A percentile compares a stretch with the other conserved stretches of the same genome.
These are phyloP conservation scores for Penicillium steckii DNA, from an alignment of 495 filamentous ascomycete species.

Conservation along the genomic window DNA sequence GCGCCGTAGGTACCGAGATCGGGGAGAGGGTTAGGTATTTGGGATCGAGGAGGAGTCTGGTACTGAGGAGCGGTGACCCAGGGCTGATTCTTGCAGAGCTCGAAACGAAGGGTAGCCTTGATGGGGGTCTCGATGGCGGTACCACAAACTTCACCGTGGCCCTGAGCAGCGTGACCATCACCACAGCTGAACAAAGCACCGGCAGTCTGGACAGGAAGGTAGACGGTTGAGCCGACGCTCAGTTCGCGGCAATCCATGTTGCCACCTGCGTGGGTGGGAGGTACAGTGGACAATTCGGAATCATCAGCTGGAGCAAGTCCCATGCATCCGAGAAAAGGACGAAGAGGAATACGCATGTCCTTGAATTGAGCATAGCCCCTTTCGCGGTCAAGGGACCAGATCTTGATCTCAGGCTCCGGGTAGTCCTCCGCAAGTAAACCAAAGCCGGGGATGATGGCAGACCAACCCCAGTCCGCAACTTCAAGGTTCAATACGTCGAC, in stretches of 20 bases:
- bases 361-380: slow-evolving; percentile 43
- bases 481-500: slow-evolving; percentile 45
- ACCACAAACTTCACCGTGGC: slow-evolving; percentile 54
- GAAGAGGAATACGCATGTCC: slow-evolving; percentile 43
- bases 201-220: slow-evolving; percentile 45
- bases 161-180: slow-evolving; percentile 54
- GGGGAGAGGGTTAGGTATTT: slow-evolving; percentile 23
- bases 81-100: slow-evolving; percentile 41
- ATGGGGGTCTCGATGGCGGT: slow-evolving; percentile 55
- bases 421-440: slow-evolving; percentile 50
- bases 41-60: slow-evolving; percentile 30
- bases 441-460: slow-evolving; percentile 49
- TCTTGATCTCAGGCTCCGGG: slow-evolving; percentile 39
- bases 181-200: slow-evolving; percentile 54
- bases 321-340: slow-evolving; percentile 52
- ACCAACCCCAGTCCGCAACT: slow-evolving; percentile 50
- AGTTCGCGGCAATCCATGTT: slow-evolving; percentile 52
- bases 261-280: slow-evolving; percentile 49
- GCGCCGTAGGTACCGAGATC: slow-evolving; percentile 46
- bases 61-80: slow-evolving; percentile 47
- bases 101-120: slow-evolving; percentile 44
- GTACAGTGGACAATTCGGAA: slow-evolving; percentile 47
- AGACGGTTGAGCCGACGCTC: slow-evolving; percentile 42
- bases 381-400: slow-evolving; percentile 45
- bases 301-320: slow-evolving; percentile 45